Evolutionary conservation across 139 green algal species (phyloP).

Genomic region (Coccomyxa sp.): DNA sequence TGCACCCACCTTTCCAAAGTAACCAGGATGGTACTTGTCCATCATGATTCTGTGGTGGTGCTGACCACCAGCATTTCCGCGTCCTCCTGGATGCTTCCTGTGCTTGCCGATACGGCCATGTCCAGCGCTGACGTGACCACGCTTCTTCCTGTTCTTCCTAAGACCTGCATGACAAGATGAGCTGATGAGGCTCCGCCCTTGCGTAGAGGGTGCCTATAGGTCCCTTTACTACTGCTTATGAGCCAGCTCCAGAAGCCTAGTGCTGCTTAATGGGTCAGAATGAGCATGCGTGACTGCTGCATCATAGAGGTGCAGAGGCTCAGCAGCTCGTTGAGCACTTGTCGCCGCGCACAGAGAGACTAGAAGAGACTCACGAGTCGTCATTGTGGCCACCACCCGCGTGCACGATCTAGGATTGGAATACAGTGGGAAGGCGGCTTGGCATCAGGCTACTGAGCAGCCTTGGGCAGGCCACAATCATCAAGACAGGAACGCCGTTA

Average conservation of each 20-base stretch:
- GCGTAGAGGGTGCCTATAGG: background rate
- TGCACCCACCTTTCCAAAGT: slow-evolving; percentile 88
- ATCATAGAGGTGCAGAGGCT: too few relatives aligned
- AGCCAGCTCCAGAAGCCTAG: background rate
- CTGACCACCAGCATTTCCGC: slow-evolving; percentile 98
- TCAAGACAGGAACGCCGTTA: too few relatives aligned
- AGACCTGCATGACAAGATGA: slow-evolving; percentile 42
- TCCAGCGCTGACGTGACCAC: slow-evolving; percentile 94
- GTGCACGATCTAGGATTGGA: background rate
- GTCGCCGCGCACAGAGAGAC: background rate
- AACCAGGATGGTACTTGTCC: slow-evolving; percentile 98
- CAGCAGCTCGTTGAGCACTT: background rate
- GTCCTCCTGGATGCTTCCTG: slow-evolving; percentile 95
- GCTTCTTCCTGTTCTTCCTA: slow-evolving; percentile 98
- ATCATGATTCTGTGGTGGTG: slow-evolving; percentile 99
- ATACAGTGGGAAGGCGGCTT: background rate
- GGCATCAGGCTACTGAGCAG: background rate
- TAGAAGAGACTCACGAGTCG: background rate
- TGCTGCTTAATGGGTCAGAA: background rate
- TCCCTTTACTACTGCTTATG: background rate
- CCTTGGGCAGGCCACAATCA: background rate
- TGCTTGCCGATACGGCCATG: slow-evolving; percentile 99
- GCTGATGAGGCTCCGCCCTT: background rate
- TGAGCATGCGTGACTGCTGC: too few relatives aligned
- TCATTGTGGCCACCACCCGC: background rate